Base-by-base conservation (phyloP, 2,329 filamentous ascomycete genomes). In the Penicillium sumatraense region DNA sequence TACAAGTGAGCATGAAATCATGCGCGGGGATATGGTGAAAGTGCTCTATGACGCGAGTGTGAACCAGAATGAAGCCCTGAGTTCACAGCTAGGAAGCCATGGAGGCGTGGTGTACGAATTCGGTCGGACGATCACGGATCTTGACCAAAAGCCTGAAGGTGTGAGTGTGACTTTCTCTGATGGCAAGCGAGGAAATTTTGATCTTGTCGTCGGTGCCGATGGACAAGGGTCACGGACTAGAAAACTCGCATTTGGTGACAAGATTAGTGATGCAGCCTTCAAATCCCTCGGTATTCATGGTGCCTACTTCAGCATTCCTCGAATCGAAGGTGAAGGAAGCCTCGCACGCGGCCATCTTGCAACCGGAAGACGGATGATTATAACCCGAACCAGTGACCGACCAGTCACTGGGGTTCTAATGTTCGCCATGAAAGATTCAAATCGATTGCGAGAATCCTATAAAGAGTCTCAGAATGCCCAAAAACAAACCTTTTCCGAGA, bases 1-100 rank as follows among this genome's bases (percentile, higher is more conserved):
- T 35, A 54, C 51, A 16, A 54, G 51, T 9, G 51, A 54, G 21
- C n/a, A 54, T 36, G 45, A 54, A 33, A 54, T 54, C 18, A 54
- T 54, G 51, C 44, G 51, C n/a, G 51, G 51, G 0, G 51, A 54
- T n/a, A 42, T 54, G 26, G 44, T 49, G 35, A 35, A 49, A 33
- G 6, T 35, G 5, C 38, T 54, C 8, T 54, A 54, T 24, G 45
- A 54, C 38, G 51, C 44, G n/a, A 54, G 45, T 21, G 14, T 50
- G 4, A 36, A 54, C 26, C 51, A 49, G 18, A 35, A 54, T 26
- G n/a, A 27, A 13, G 23, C 24, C 2, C 38, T 46, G 20, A 46
- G 31, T 5, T 11, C 14, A n/a, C 24, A 21, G 4, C 14, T 20
- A 23, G 26, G 41, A 20, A 33, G 36, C 21, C 14, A 27, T 8